A percentile compares a stretch with the other conserved stretches of the same genome.
phyloP scores from a whole-genome alignment of 768 basidiomycete genomes.

The Myochromella boudieri region DNA sequence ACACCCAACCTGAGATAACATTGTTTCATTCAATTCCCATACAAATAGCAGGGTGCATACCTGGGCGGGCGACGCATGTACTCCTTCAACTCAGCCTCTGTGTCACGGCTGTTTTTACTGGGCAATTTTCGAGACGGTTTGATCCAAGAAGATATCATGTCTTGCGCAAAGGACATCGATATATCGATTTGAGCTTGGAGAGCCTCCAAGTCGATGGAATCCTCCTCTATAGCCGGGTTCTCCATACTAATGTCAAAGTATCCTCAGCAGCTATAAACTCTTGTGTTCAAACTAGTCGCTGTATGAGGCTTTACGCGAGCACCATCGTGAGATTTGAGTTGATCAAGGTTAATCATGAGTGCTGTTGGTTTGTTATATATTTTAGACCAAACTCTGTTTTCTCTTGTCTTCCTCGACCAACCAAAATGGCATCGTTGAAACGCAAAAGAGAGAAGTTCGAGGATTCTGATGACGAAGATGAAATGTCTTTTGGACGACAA shows the following conservation, averaged over 20 bases:
- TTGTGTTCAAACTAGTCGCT: no score
- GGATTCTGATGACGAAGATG: constrained; percentile 61
- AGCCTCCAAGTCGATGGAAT: constrained; percentile 62
- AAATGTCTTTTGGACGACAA: constrained; percentile 62
- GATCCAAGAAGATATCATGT: constrained; percentile 77
- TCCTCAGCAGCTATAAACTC: no score
- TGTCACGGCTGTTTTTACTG: constrained; percentile 33
- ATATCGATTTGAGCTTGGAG: constrained; percentile 84
- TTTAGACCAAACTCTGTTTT: no score
- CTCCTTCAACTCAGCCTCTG: constrained; percentile 61
- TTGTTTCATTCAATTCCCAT: constrained; percentile 2
- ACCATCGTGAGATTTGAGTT: no score
- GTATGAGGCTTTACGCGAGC: no score
- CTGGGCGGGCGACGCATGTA: constrained; percentile 70
- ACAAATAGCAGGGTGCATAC: constrained; percentile 33
- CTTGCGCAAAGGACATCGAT: constrained; percentile 74
- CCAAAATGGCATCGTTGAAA: constrained; percentile 45
- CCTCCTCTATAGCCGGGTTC: constrained; percentile 37
- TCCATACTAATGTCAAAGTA: no score
- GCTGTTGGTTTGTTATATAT: no score
- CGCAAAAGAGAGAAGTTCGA: constrained; percentile 53
- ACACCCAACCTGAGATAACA: constrained; percentile 62
- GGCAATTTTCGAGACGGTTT: constrained; percentile 47
- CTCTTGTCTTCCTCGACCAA: no score
- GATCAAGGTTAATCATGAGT: no score